Percentiles rank a stretch among this genome's conserved stretches.
These are phyloP conservation scores for Leccinum uliginosum DNA, from an alignment of 768 basidiomycete genomes.

Conservation along the genomic window DNA sequence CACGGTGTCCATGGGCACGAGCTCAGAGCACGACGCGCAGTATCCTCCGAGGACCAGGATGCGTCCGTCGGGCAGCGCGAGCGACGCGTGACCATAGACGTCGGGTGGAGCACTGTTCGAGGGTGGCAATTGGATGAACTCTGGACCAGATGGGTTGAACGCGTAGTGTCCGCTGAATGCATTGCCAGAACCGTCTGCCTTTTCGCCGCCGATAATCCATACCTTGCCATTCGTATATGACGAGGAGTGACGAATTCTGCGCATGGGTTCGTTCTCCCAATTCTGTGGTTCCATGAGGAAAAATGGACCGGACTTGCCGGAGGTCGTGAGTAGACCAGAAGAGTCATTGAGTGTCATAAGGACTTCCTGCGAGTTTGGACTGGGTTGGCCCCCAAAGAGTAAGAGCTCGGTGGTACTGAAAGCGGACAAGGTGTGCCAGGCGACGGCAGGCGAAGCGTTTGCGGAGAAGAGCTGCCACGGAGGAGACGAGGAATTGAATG, in stretches of 20 bases:
- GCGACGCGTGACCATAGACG: constrained; percentile 67
- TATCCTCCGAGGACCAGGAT: constrained; percentile 77
- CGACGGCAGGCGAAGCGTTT: constrained; percentile 52
- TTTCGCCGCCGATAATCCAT: constrained; percentile 76
- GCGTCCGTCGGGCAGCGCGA: constrained; percentile 65
- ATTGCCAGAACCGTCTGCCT: constrained; percentile 69
- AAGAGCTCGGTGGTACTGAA: constrained; percentile 51
- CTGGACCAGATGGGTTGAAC: constrained; percentile 46
- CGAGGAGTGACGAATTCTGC: constrained; percentile 74
- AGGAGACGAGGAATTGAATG: constrained; percentile 58
- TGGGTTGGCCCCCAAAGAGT: constrained; percentile 75
- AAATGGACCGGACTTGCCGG: constrained; percentile 32
- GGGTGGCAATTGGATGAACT: constrained; percentile 54
- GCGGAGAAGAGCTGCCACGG: constrained; percentile 64
- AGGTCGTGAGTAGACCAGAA: constrained; percentile 49
- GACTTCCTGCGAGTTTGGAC: constrained; percentile 49
- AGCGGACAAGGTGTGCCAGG: constrained; percentile 79
- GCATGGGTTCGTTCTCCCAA: constrained; percentile 65
- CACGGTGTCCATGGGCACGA: constrained; percentile 55
- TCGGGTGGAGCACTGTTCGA: constrained; percentile 54
- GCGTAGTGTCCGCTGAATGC: constrained; percentile 61
- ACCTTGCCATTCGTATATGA: constrained; percentile 49
- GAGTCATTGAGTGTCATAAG: constrained; percentile 59
- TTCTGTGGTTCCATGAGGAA: constrained; percentile 46
- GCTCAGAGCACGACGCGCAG: constrained; percentile 38